A percentile compares a stretch with the other conserved stretches of the same genome.
phyloP scores from a whole-genome alignment of 768 basidiomycete genomes.

The Boletellus ananiceps region DNA sequence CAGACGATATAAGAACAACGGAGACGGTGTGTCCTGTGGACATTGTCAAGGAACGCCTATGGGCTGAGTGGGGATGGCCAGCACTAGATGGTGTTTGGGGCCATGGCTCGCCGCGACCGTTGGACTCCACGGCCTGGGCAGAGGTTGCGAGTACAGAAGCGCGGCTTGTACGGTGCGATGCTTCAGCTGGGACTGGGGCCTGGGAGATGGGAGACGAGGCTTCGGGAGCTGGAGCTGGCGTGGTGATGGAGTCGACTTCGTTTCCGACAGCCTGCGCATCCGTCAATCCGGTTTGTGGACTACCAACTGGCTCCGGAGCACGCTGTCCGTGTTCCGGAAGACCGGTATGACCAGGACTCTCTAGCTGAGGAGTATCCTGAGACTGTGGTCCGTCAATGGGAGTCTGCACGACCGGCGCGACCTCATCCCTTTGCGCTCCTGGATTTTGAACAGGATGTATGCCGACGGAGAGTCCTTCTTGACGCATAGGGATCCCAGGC shows the following conservation, averaged over 20 bases:
- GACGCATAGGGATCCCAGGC: slow-evolving; percentile 15
- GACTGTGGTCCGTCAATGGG: slow-evolving; percentile 3
- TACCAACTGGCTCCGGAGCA: not conserved
- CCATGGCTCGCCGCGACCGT: slow-evolving; percentile 12
- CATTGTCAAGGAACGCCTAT: slow-evolving; percentile 57
- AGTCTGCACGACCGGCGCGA: slow-evolving; percentile 7
- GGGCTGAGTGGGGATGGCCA: slow-evolving; percentile 26
- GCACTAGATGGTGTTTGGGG: slow-evolving; percentile 20
- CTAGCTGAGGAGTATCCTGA: slow-evolving; percentile 2
- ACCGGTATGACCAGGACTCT: not conserved
- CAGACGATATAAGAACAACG: slow-evolving; percentile 75
- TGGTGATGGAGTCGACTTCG: not conserved
- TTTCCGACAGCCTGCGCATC: slow-evolving; percentile 4
- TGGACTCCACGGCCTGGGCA: slow-evolving; percentile 7
- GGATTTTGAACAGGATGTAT: slow-evolving; percentile 1
- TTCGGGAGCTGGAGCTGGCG: not conserved
- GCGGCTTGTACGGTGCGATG: not conserved
- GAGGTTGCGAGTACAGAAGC: slow-evolving; percentile 6
- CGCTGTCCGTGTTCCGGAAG: not conserved
- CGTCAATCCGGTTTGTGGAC: not conserved
- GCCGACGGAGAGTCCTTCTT: slow-evolving; percentile 8
- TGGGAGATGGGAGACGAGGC: slow-evolving; percentile 8
- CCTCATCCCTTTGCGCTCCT: slow-evolving; percentile 5
- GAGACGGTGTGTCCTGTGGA: slow-evolving; percentile 72
- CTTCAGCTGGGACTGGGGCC: slow-evolving; percentile 4